Base-by-base conservation (phyloP, 1,284 basidiomycete genomes). In the Dichomitus squalens region DNA sequence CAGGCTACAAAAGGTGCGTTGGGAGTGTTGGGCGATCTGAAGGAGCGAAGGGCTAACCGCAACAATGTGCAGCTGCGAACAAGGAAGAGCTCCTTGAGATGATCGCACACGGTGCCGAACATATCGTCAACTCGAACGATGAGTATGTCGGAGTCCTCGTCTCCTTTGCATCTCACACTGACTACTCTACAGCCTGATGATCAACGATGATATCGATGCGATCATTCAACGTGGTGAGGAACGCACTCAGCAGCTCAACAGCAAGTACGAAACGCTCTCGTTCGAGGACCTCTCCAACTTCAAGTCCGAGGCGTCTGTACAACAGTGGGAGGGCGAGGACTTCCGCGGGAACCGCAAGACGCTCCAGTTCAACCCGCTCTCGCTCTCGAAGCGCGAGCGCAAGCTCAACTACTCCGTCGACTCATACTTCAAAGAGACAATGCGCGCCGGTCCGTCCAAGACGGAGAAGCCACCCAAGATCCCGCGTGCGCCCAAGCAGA, bases 61-160 rank as follows among this genome's bases (percentile, higher is more conserved):
- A 39, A 2, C 7, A 18, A 5, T n/a, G 4, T 53, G 43, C 75
- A 83, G 92, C 91, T 52, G 93, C 93, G 31, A 95, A 90, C 76
- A 99, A 99, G 77, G 97, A 98, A 43, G 97, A 99, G 59, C 79
- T 99, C 14, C 79, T 98, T 20, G 96, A 98, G 69, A 99, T 99
- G 95, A 99, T 99, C 64, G 90, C 96, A 21, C 95, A 97, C 70
- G 97, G 97, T 20, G 96, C 96, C 0, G 96, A 99, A 71, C 92
- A 94, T 74, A 98, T 99, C 61, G 96, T 98, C 73, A 96, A 90
- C 70, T 80, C 86, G 20, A 76, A 70, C 0, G 85, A 87, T 2
- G 80, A 85, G 87, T 89, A 64, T 60, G 86, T 76, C 18, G 0
- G 20, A 50, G 34, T 43, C 7, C 36, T 51, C 5, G 29, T 33